Base-by-base conservation (phyloP, 768 basidiomycete genomes). In the Lentinula guzmanii region DNA sequence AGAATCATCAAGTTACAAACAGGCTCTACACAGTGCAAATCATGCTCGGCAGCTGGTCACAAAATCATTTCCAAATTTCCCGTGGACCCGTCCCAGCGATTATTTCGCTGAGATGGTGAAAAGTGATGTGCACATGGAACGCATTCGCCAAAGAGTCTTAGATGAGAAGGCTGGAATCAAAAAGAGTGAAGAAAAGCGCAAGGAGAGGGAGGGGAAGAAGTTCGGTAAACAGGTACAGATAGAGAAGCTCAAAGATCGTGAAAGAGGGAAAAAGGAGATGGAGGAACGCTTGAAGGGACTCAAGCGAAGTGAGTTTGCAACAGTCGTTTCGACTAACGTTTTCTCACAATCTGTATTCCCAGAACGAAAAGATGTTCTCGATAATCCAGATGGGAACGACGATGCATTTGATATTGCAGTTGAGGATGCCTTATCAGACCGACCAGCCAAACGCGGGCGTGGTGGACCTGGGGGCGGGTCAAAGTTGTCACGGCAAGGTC, bases 61-160 rank as follows among this genome's bases (percentile, higher is more conserved):
- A 11, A 87, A 91, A 67, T 82, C 87, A 71, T 56, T 42, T 31
- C 41, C 55, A 1, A 83, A 86, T 24, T 77, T 94, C 62, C 87
- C 95, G 0, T 98, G 97, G 75, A 90, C 91, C 9, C 89, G 96
- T 13, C 97, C 97, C 0, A 67, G 85, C 0, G 96, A 98, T 74
- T 98, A 95, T 72, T 98, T 96, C 65, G 96, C 96, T 24, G 96
- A 98, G 76, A 98, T 98, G 96, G 90, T 98, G 66, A 98, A 98
- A 74, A 89, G 87, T 35, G 97, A 99, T 68, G 79, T 90, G 6
- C 97, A 99, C 75, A 99, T 99, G 97, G 94, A 97, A 71, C 86
- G 94, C 62, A 91, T 98, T 66, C 89, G 97, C 58, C 89, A 93
- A 64, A 85, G 89, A 16, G 74, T 98, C 28, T 80, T 98, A 31